These are phyloP conservation scores for Aspergillus candidus DNA, from an alignment of 2,329 filamentous ascomycete genomes.

Conservation along the genomic window DNA sequence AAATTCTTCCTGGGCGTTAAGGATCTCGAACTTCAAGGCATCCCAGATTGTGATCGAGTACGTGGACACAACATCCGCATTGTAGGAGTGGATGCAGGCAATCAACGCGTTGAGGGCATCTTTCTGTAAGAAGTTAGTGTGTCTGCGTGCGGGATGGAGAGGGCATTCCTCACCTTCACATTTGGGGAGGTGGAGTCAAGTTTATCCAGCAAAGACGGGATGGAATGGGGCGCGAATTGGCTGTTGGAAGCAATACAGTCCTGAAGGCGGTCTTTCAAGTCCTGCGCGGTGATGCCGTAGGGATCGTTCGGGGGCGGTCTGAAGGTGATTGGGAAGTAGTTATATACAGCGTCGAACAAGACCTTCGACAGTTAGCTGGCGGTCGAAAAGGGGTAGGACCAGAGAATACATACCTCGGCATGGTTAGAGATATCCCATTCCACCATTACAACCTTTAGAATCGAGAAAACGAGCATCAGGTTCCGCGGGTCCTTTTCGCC, in stretches of 20 bases:
- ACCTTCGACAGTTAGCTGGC: slow-evolving; percentile 26
- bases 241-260: slow-evolving; percentile 59
- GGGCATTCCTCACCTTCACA: slow-evolving; percentile 49
- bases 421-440: slow-evolving; percentile 60
- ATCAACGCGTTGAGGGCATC: slow-evolving; percentile 60
- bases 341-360: slow-evolving; percentile 63
- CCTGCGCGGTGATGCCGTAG: slow-evolving; percentile 63
- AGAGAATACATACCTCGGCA: slow-evolving; percentile 44
- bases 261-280: slow-evolving; percentile 58
- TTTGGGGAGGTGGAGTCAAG: slow-evolving; percentile 63
- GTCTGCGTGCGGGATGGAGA: slow-evolving; percentile 14
- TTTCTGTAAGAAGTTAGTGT: slow-evolving; percentile 36
- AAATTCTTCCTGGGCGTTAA: slow-evolving; percentile 62
- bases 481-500: slow-evolving; percentile 66
- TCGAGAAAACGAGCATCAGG: slow-evolving; percentile 64
- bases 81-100: slow-evolving; percentile 55
- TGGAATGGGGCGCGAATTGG: slow-evolving; percentile 60
- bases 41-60: slow-evolving; percentile 64
- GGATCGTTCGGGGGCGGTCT: slow-evolving; percentile 63
- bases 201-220: slow-evolving; percentile 63
- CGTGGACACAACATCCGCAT: slow-evolving; percentile 52
- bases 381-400: not conserved
- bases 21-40: slow-evolving; percentile 61
- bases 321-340: slow-evolving; percentile 68
- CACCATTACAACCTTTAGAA: slow-evolving; percentile 60